These are phyloP conservation scores for Colletotrichum sidae DNA, from an alignment of 2,329 filamentous ascomycete species.

Conservation along the genomic window DNA sequence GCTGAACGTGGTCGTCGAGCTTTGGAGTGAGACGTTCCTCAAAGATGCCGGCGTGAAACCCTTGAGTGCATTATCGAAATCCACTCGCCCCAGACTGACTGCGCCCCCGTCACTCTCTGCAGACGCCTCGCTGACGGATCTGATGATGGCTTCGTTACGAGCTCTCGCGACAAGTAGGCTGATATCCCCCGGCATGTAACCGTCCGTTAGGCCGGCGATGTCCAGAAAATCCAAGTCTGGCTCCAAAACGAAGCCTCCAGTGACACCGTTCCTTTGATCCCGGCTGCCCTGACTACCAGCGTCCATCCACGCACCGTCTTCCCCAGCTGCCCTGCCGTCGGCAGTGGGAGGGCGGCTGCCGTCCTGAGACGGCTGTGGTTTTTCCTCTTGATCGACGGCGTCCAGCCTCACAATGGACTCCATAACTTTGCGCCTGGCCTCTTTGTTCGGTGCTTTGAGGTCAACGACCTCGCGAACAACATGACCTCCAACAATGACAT, in stretches of 20 bases:
- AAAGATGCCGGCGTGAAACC: conserved; percentile 96
- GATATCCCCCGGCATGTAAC: conserved; percentile 97
- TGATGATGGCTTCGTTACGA: conserved; percentile 91
- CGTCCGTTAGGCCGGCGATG: conserved; percentile 92
- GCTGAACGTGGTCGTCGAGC: conserved; percentile 90
- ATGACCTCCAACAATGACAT: conserved; percentile 89
- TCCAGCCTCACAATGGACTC: conserved; percentile 78
- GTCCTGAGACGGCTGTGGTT: conserved; percentile 46
- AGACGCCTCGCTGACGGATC: conserved; percentile 70
- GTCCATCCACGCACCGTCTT: conserved; percentile 79
- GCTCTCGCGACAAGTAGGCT: conserved; percentile 87
- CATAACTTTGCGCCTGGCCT: conserved; percentile 84
- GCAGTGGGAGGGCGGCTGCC: conserved; percentile 69
- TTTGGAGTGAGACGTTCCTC: conserved; percentile 92
- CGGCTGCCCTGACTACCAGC: conserved; percentile 70
- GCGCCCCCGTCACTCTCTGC: conserved; percentile 53
- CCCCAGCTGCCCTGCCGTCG: conserved; percentile 63
- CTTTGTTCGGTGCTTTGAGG: conserved; percentile 92
- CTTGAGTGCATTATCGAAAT: conserved; percentile 87
- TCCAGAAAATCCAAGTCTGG: conserved; percentile 89
- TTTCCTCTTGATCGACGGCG: conserved; percentile 54
- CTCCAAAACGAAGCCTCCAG: conserved; percentile 78
- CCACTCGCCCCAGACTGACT: conserved; percentile 75
- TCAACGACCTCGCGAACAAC: conserved; percentile 91
- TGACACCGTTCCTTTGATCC: conserved; percentile 46